Percentiles rank a stretch among this genome's conserved stretches.
Evolutionary conservation across 2,329 filamentous ascomycete genomes (phyloP).

Genomic region (Didymella exigua): DNA sequence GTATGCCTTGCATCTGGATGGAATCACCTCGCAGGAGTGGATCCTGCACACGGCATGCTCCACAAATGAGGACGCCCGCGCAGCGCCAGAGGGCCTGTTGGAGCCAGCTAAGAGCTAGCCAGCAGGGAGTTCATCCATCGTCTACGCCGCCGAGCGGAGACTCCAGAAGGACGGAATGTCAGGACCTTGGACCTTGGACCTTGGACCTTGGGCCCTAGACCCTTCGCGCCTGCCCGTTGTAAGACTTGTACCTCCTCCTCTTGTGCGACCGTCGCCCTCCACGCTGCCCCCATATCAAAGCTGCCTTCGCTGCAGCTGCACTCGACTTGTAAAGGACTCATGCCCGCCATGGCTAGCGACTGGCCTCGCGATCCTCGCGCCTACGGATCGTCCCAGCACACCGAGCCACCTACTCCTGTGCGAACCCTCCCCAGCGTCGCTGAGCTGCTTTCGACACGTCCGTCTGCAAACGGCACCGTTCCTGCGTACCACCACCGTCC

Average conservation of each 20-base stretch:
- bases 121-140: conserved; percentile 15
- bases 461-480: conserved; percentile 15
- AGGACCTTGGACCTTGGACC: background rate
- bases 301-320: conserved; percentile 8
- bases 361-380: conserved; percentile 18
- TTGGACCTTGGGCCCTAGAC: background rate
- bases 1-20: conserved; percentile 16
- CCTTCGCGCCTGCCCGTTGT: conserved; percentile 9
- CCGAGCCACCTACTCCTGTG: conserved; percentile 13
- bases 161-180: conserved; percentile 13
- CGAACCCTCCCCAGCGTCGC: conserved; percentile 32
- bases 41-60: conserved; percentile 15
- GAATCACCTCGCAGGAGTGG: conserved; percentile 17
- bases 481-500: conserved; percentile 23
- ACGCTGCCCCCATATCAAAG: conserved; percentile 17
- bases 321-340: conserved; percentile 8
- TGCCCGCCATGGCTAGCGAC: conserved; percentile 19
- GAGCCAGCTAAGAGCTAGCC: conserved; percentile 8
- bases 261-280: conserved; percentile 10
- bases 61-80: conserved; percentile 17
- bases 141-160: conserved; percentile 18
- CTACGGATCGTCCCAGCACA: conserved; percentile 12
- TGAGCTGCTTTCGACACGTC: conserved; percentile 29
- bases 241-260: conserved; percentile 13
- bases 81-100: conserved; percentile 11